Base-by-base conservation (phyloP, 2,329 filamentous ascomycete species). In the Pestalotiopsis sp. region DNA sequence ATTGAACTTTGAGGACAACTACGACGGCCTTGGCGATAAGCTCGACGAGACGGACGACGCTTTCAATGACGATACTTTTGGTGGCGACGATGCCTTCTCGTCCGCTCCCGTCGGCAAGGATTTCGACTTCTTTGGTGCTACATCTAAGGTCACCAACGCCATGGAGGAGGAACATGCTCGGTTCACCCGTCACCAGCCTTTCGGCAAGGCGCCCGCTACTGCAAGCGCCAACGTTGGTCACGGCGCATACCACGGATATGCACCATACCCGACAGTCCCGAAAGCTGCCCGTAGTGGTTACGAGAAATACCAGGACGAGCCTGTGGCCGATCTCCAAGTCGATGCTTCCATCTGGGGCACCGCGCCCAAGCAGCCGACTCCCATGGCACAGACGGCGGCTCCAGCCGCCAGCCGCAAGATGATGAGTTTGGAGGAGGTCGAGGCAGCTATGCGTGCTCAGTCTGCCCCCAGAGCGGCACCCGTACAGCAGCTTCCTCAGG, bases 31-130 rank as follows among this genome's bases (percentile, higher is more conserved):
- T 56, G 96, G 94, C 68, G 93, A 97, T 77, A 90, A 93, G 80
- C 90, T 99, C 45, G 91, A 97, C 76, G 95, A 99, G 79, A 91
- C 93, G 23, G 93, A 95, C 76, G 96, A 99, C 84, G 94, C 89
- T 65, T 94, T 98, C 86, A 99, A 99, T 81, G 94, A 98, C 76
- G 96, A 98, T 78, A 99, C 96, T 2, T 99, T 99, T 78, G 93
- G 81, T 69, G 82, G 81, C 68, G 86, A 84, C 69, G 78, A 78
- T 68, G 82, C 80, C 45, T 82, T 79, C 20, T 77, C 79, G 20
- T 73, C 79, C 49, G 81, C 85, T 38, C 84, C 84, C 12, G 89
- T 96, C 69, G 95, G 95, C 77, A 97, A 93, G 79, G 95, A 99
- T 81, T 98, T 98, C 76, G 96, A 99, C 80, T 99, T 98, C 82